Conservation (phyloP, 2,329 filamentous ascomycete species). For the Aspergillus eucalypticola region DNA sequence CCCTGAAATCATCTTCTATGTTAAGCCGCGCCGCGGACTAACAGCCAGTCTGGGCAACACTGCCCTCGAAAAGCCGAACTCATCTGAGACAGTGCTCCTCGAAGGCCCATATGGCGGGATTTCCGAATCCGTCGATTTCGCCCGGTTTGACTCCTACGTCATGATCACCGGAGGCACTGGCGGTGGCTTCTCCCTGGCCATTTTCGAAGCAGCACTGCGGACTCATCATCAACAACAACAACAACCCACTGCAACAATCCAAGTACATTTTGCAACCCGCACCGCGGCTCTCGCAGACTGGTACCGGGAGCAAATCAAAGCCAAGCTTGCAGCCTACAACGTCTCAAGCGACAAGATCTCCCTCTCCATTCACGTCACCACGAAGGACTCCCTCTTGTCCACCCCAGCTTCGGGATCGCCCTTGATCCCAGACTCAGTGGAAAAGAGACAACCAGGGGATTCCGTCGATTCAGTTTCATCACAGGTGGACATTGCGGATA, state of each 20-base stretch:
- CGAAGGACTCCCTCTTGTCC: not conserved
- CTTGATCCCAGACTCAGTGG: not conserved
- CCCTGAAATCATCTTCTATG: slow-evolving; percentile 55
- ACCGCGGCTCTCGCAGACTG: not conserved
- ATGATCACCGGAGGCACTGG: slow-evolving; percentile 60
- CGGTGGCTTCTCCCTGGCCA: slow-evolving; percentile 53
- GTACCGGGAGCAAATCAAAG: not conserved
- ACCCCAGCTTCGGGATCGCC: not conserved
- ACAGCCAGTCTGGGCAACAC: slow-evolving; percentile 50
- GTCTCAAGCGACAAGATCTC: not conserved
- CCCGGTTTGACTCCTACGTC: slow-evolving; percentile 46
- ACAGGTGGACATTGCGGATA: not conserved
- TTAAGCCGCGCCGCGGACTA: slow-evolving; percentile 52
- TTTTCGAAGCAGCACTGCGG: slow-evolving; percentile 45
- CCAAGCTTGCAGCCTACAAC: not conserved
- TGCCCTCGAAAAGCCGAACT: slow-evolving; percentile 40
- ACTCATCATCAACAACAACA: not conserved
- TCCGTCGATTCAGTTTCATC: not conserved
- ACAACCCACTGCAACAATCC: not conserved
- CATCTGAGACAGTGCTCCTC: slow-evolving; percentile 49
- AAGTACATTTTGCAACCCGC: not conserved
- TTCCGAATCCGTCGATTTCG: slow-evolving; percentile 38
- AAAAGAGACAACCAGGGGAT: not conserved
- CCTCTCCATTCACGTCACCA: not conserved
- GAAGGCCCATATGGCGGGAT: slow-evolving; percentile 62